Evolutionary conservation across 192 early-diverging fungal genomes (phyloP).

Genomic region (Coemansia sp.): DNA sequence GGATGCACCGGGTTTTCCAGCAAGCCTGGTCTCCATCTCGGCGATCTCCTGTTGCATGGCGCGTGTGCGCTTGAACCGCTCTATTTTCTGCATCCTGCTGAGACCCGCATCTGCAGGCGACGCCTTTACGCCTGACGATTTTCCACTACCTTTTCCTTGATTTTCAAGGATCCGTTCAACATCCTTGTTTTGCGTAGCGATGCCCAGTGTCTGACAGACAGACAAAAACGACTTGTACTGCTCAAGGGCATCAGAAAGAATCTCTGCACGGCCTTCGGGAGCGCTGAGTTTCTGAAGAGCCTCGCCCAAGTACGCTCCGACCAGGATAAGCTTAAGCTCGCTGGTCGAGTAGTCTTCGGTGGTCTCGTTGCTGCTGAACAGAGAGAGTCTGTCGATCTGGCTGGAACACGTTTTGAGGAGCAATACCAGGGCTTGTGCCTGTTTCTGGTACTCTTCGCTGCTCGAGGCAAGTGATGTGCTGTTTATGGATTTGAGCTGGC

Average conservation of each 20-base stretch:
- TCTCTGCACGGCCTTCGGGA: conserved; percentile 5
- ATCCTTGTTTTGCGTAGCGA: conserved; percentile 46
- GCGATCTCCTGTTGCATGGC: conserved; percentile 76
- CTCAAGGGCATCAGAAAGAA: conserved; percentile 20
- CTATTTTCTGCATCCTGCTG: conserved; percentile 34
- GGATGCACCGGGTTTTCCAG: conserved; percentile 45
- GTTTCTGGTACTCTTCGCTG: conserved; percentile 46
- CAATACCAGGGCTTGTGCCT: conserved; percentile 15
- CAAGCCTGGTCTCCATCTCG: conserved; percentile 74
- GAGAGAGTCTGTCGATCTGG: conserved; percentile 55
- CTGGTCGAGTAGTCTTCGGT: conserved; percentile 84
- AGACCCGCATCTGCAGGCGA: conserved; percentile 14
- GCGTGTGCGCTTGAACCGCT: conserved; percentile 57
- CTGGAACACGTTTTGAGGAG: conserved; percentile 24
- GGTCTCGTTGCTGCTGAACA: conserved; percentile 88
- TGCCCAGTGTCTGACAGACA: conserved; percentile 23
- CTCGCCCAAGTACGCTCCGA: conserved; percentile 42
- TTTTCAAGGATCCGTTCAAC: conserved; percentile 62
- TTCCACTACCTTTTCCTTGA: conserved; percentile 19
- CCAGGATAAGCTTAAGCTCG: conserved; percentile 65
- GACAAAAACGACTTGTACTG: conserved; percentile 33
- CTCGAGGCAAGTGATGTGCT: conserved; percentile 23
- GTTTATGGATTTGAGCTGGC: conserved; percentile 30
- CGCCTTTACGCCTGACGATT: conserved; percentile 5
- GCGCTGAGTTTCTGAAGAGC: conserved; percentile 33